Conservation (phyloP, 192 early-diverging fungal genomes). For the Irineochytrium annulatum region DNA sequence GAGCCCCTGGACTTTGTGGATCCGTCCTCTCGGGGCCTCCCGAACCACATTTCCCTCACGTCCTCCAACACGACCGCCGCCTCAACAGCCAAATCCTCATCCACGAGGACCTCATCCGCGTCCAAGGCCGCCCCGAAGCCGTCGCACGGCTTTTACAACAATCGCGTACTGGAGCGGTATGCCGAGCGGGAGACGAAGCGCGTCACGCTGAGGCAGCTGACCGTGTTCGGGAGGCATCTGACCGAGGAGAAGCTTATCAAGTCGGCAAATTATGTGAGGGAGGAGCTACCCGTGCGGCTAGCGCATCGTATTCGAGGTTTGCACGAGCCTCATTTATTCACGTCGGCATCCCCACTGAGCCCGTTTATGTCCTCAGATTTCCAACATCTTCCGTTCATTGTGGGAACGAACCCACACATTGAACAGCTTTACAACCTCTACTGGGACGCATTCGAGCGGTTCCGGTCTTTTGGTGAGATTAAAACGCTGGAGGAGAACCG, state of each 20-base stretch:
- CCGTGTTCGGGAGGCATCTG: conserved; percentile 84
- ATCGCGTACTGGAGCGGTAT: conserved; percentile 83
- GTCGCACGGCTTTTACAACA: conserved; percentile 90
- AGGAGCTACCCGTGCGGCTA: conserved; percentile 83
- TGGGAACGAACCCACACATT: conserved; percentile 89
- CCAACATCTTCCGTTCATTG: conserved; percentile 88
- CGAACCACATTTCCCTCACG: too few relatives aligned
- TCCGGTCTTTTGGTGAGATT: conserved; percentile 68
- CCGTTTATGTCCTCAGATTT: conserved; percentile 49
- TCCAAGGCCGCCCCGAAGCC: too few relatives aligned
- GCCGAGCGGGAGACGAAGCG: conserved; percentile 69
- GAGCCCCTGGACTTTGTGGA: too few relatives aligned
- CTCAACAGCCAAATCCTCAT: too few relatives aligned
- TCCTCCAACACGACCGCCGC: too few relatives aligned
- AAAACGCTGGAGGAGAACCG: conserved; percentile 78
- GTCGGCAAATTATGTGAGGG: conserved; percentile 83
- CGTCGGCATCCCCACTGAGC: too few relatives aligned
- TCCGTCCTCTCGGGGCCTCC: too few relatives aligned
- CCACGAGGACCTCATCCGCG: too few relatives aligned
- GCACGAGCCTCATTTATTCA: too few relatives aligned
- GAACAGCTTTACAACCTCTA: conserved; percentile 81
- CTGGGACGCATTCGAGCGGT: conserved; percentile 88
- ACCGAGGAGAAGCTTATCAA: conserved; percentile 77
- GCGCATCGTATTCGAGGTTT: conserved; percentile 81
- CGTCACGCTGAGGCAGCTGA: conserved; percentile 86